Percentiles rank a stretch among this genome's conserved stretches.
Evolutionary conservation across 2,329 filamentous ascomycete species (phyloP).

Genomic region (Xylariaceae sp.): DNA sequence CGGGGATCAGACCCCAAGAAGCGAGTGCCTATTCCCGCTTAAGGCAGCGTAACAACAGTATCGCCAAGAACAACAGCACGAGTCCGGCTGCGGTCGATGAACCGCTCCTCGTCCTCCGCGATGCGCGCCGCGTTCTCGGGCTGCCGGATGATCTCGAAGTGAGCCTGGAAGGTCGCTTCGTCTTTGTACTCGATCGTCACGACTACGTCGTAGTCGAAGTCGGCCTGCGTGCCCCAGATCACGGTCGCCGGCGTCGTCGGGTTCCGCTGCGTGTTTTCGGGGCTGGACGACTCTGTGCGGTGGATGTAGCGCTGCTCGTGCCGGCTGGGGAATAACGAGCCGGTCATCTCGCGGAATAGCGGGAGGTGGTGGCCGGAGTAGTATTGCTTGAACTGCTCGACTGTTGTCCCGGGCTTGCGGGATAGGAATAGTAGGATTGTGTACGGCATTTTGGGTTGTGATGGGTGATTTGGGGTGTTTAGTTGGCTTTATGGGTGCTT

Average conservation of each 20-base stretch:
- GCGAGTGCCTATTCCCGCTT: too few relatives aligned
- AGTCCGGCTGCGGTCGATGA: constrained; percentile 7
- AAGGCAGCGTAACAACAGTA: constrained; percentile 4
- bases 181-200: neutral
- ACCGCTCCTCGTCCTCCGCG: constrained; percentile 4
- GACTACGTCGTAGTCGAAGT: constrained; percentile 13
- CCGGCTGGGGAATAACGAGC: constrained; percentile 9
- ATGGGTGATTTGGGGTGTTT: too few relatives aligned
- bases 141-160: neutral
- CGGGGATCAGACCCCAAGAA: too few relatives aligned
- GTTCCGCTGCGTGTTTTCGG: constrained; percentile 1
- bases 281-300: neutral
- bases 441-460: constrained; percentile 12
- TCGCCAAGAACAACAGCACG: constrained; percentile 2
- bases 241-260: neutral
- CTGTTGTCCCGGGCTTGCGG: constrained; percentile 16
- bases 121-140: constrained; percentile 1
- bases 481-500: neutral
- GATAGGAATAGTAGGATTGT: constrained; percentile 4
- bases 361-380: constrained; percentile 18
- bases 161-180: neutral
- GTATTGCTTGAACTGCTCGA: constrained; percentile 17
- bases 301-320: constrained; percentile 20
- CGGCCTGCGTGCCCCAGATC: neutral
- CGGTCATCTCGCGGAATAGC: constrained; percentile 13